Evolutionary conservation across 179 eudicot species (phyloP), one percentile per base, ranked within the genome.

Genomic region (Corrigiola litoralis): DNA sequence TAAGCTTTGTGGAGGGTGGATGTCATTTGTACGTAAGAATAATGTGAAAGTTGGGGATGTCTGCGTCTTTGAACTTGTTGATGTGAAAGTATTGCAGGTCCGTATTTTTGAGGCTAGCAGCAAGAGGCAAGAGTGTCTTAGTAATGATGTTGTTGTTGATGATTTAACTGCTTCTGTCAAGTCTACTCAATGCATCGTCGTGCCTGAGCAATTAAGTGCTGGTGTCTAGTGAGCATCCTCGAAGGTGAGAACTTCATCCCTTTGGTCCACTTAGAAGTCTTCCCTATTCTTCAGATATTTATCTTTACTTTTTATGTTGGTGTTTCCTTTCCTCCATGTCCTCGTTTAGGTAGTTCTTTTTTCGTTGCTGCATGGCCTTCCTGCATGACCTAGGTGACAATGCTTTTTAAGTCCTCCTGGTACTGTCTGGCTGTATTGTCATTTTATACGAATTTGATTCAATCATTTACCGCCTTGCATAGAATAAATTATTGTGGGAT

Each of bases 11-110:
- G 90, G 90, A 59, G 98, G 98, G 18, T 92, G 98, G 98, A 75
- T 80, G 84, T 74, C 87, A 8, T 92, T 92, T 83, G 98, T 79
- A 13, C 89, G 86, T 41, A 84, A 59, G 33, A 92, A 92, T 66
- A 73, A 64, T 48, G 65, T 92, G 47, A 82, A 85, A 51, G 29
- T 85, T 59, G 96, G 95, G 64, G 92, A 92, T 75, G 79, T 76
- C 47, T 92, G 98, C 71, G 79, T 92, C 33, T 92, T 92, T 80
- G 98, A 92, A 74, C 96, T 92, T 61, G 66, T 84, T 77, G 92
- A 85, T 33, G 79, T 81, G 48, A 75, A 74, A 62, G 86, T 85
- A 67, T 75, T 92, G 76, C 90, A 78, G 47, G 98, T 92, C 65
- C 95, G 80, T 63, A 75, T 85, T 52, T 79, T 82, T 61, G 69